Evolutionary conservation across 805 yeast species (phyloP), one percentile per base, ranked within the genome.

Genomic region (Hanseniaspora osmophila): DNA sequence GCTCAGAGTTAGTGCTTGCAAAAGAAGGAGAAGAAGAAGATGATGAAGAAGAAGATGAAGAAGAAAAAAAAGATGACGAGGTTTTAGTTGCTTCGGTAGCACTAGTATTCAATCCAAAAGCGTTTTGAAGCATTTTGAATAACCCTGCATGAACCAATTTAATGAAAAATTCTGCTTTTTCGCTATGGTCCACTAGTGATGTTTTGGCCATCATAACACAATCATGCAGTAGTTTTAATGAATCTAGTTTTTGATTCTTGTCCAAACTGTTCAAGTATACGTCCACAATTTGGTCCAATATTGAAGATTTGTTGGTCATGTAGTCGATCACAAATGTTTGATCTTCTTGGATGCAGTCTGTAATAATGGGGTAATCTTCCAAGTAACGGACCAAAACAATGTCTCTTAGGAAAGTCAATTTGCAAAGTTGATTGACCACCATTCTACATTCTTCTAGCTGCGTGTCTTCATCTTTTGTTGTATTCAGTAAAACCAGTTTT

Each of bases 321-420:
- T 59, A 60, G 44, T 60, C 62, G 32, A 62, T 58, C 13, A 61
- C 54, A 46, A 62, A 58, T 2, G 59, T 54, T 47, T 61, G 61
- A 7, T 59, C 51, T 48, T 58, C 63, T 37, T 57, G 45, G 7
- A 61, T 55, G 15, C 59, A 54, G 33, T 61, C 75, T 15, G 80
- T 67, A 33, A 92, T 69, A 48, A 82, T 65, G 49, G 74, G 75
- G 55, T 79, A 77, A 58, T 90, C 97, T 59, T 90, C 97, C 41
- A 90, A 59, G 38, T 80, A 65, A 44, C 95, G 68, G 3, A 92
- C 88, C 27, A 90, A 63, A 1, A 84, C 94, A 16, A 85, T 94
- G 60, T 90, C 96, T 59, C 83, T 83, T 42, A 92, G 65, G 58
- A 84, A 85, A 30, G 40, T 43, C n/a, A 46, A 30, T 42, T 47